These are phyloP conservation scores for Dactylonectria macrodidyma DNA, from an alignment of 2,329 filamentous ascomycete species.

Conservation along the genomic window DNA sequence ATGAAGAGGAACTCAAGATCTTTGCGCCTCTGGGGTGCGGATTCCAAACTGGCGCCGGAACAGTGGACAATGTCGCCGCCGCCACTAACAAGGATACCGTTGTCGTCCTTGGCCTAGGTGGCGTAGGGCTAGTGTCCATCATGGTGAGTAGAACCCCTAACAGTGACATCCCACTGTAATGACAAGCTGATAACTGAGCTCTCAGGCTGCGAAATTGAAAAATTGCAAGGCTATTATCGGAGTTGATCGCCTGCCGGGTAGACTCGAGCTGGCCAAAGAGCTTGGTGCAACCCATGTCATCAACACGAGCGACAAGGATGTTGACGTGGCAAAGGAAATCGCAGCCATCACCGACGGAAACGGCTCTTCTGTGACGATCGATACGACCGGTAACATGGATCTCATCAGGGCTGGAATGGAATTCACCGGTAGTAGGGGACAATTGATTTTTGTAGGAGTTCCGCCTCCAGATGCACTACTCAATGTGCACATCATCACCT, in stretches of 20 bases:
- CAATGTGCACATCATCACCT: conserved; percentile 15
- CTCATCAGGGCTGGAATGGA: conserved; percentile 6
- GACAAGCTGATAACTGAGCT: neutral
- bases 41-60: conserved; percentile 19
- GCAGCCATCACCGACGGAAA: conserved; percentile 1
- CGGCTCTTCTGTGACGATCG: conserved; percentile 16
- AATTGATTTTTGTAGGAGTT: conserved; percentile 31
- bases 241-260: conserved; percentile 13
- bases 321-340: conserved; percentile 2
- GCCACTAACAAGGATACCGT: neutral
- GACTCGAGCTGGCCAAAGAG: conserved; percentile 24
- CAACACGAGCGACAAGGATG: conserved; percentile 9
- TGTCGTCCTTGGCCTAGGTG: conserved; percentile 16
- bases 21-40: neutral
- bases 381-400: conserved; percentile 13
- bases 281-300: conserved; percentile 25
- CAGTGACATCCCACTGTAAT: no score
- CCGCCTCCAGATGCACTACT: conserved; percentile 21
- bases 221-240: conserved; percentile 25
- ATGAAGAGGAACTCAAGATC: neutral
- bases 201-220: conserved; percentile 20
- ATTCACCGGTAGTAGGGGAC: conserved; percentile 15
- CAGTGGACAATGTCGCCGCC: conserved; percentile 19
- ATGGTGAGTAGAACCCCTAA: neutral
- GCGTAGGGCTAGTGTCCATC: conserved; percentile 23